These are phyloP conservation scores for Debaryomyces sp. DNA, from an alignment of 1,139 yeast species.

Conservation along the genomic window DNA sequence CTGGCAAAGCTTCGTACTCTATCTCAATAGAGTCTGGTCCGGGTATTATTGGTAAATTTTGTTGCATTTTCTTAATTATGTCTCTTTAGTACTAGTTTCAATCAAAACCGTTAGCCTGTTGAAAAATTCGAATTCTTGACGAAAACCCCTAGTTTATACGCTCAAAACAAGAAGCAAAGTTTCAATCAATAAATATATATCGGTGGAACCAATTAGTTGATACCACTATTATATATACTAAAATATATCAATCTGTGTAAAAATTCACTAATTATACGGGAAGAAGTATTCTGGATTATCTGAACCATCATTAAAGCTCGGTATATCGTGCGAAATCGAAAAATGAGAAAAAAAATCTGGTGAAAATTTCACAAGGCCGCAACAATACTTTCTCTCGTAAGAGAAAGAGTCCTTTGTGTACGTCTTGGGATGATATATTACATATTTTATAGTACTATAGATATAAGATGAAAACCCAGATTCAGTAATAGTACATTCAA, in stretches of 20 bases:
- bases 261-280: background rate
- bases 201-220: background rate
- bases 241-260: background rate
- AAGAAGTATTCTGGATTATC: background rate
- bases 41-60: conserved; percentile 14
- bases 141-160: background rate
- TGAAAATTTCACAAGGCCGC: background rate
- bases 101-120: background rate
- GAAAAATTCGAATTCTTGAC: background rate
- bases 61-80: conserved; percentile 4
- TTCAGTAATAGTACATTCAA: background rate
- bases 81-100: background rate
- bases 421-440: background rate
- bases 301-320: background rate
- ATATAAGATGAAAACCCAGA: background rate
- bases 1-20: conserved; percentile 93
- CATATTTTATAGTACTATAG: background rate
- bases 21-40: conserved; percentile 49
- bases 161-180: background rate
- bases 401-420: background rate
- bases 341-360: conserved; percentile 1
- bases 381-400: background rate
- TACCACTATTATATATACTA: background rate
- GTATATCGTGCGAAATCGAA: background rate
- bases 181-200: background rate